Evolutionary conservation across 1,139 yeast genomes (phyloP).

Genomic region (Arxiozyma slooffiae): DNA sequence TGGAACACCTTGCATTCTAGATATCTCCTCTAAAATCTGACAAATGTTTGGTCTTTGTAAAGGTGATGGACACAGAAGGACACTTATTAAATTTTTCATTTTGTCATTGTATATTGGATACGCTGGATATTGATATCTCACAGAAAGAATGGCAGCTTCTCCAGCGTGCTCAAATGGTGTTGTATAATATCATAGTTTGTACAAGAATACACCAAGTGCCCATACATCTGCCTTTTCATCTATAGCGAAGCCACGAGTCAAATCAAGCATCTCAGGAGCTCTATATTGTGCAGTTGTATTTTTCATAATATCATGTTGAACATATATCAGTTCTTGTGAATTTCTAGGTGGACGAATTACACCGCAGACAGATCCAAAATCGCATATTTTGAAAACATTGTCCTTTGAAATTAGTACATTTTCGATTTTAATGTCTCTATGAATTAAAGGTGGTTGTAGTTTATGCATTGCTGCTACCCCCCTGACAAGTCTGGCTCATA

Average conservation of each 20-base stretch:
- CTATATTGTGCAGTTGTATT: conserved; percentile 80
- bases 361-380: conserved; percentile 64
- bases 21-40: conserved; percentile 59
- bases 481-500: conserved; percentile 57
- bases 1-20: conserved; percentile 46
- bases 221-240: conserved; percentile 73
- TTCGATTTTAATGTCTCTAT: conserved; percentile 70
- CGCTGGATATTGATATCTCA: conserved; percentile 51
- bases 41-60: conserved; percentile 61
- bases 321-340: conserved; percentile 47
- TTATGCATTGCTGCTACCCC: conserved; percentile 68
- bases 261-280: conserved; percentile 73
- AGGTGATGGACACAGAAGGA: conserved; percentile 61
- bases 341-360: conserved; percentile 55
- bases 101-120: conserved; percentile 39
- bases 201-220: conserved; percentile 72
- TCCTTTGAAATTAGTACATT: conserved; percentile 56
- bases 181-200: conserved; percentile 66
- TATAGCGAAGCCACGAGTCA: conserved; percentile 54
- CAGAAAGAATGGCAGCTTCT: conserved; percentile 62
- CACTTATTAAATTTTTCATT: conserved; percentile 50
- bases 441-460: conserved; percentile 45
- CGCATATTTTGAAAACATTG: conserved; percentile 58
- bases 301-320: conserved; percentile 58
- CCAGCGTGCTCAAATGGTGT: conserved; percentile 72